Evolutionary conservation across 2,329 filamentous ascomycete species (phyloP).

Genomic region (Cercospora nicotianae): DNA sequence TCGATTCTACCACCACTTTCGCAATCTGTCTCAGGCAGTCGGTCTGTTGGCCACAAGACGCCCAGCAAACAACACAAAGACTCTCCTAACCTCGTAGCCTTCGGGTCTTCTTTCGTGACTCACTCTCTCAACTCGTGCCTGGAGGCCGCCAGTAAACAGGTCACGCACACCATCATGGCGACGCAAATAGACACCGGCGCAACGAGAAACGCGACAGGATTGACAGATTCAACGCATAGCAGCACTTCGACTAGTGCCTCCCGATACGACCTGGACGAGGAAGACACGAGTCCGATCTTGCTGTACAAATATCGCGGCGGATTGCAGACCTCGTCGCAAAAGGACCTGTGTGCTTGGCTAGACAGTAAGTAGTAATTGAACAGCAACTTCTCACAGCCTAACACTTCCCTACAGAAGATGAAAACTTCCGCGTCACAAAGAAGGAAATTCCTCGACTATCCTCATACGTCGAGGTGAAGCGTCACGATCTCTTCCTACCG

Average conservation of each 20-base stretch:
- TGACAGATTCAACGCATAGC: slow-evolving; percentile 46
- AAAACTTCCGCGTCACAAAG: slow-evolving; percentile 48
- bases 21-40: slow-evolving; percentile 27
- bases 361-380: slow-evolving; percentile 33
- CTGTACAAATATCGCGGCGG: slow-evolving; percentile 45
- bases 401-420: slow-evolving; percentile 37
- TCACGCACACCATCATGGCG: slow-evolving; percentile 17
- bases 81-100: neutral
- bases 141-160: slow-evolving; percentile 20
- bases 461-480: slow-evolving; percentile 48
- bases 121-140: slow-evolving; percentile 16
- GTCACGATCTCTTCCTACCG: slow-evolving; percentile 48
- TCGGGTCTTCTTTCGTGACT: slow-evolving; percentile 19
- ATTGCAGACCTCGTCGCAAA: slow-evolving; percentile 47
- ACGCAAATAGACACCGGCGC: slow-evolving; percentile 23
- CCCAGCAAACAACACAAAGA: slow-evolving; percentile 18
- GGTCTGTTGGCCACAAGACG: slow-evolving; percentile 16
- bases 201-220: slow-evolving; percentile 41
- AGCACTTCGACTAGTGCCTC: slow-evolving; percentile 43
- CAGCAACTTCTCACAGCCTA: slow-evolving; percentile 1
- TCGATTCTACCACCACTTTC: slow-evolving; percentile 6
- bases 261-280: slow-evolving; percentile 47
- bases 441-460: slow-evolving; percentile 50
- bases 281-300: slow-evolving; percentile 46
- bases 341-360: slow-evolving; percentile 45